Base-by-base conservation (phyloP, 495 filamentous ascomycete genomes). In the Penicillium coprophilum region DNA sequence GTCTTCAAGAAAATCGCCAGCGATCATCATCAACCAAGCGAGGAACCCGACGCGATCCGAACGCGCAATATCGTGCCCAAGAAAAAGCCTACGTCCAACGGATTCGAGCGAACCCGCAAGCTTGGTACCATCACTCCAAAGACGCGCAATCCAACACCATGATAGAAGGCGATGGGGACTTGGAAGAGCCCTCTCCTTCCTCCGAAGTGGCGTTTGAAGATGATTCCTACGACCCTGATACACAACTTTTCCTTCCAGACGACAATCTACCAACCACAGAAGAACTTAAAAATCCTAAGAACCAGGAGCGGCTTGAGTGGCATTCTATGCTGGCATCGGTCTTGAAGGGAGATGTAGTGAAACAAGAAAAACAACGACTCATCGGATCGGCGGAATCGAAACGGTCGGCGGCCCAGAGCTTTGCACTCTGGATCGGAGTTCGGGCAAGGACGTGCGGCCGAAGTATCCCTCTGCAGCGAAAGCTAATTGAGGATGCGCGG, bases 301-400 rank as follows among this genome's bases (percentile, higher is more conserved):
- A 94, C 65, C 83, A 94, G 50, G 94, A 97, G 71, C 79, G 94
- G 36, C 76, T 98, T 27, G 95, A 98, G 72, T 98, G 94, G 94
- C 93, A 98, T 74, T 88, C 90, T 5, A 98, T 98, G 94, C 77
- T 98, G 38, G 91, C 92, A 27, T 92, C 91, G 1, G 94, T 98
- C 4, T 73, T 98, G 60, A 97, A 92, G 34, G 94, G 94, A 49
- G 94, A 98, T 70, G 95, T 98, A 11, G 93, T 98, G 21, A 89
- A 90, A 59, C 94, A 98, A 70, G 94, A 98, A 75, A 98, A 97
- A 76, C 94, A 96, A 66, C 84, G 94, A 30, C 73, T 98, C 60
- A 91, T 93, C 62, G 94, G 92, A 17, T 84, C 88, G 21, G 80
- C 84, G 8, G 94, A 96, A 59, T 83, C 87, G 50, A 82, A 86